Conservation (phyloP, 805 yeast species). For the Isabelozyma pseudorhagii region DNA sequence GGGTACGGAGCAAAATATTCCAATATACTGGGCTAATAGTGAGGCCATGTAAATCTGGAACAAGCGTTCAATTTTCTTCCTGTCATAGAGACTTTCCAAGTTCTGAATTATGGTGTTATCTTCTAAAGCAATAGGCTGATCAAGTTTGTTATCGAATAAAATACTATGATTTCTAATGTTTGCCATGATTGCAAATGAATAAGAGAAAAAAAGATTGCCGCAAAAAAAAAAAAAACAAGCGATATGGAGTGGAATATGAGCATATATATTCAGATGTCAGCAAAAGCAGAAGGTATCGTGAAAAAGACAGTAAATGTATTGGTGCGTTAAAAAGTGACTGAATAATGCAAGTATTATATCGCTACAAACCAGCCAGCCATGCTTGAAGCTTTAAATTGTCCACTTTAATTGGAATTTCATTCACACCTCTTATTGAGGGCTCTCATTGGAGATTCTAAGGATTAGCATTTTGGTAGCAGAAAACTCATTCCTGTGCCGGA, state of each 20-base stretch:
- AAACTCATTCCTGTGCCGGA: neutral
- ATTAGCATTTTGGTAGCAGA: too few species aligned
- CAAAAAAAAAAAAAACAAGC: neutral
- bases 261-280: too few species aligned
- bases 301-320: too few species aligned
- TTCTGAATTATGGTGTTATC: slow-evolving; percentile 7
- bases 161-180: slow-evolving; percentile 9
- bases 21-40: slow-evolving; percentile 26
- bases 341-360: too few species aligned
- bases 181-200: neutral
- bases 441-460: too few species aligned
- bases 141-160: slow-evolving; percentile 13
- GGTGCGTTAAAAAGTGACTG: too few species aligned
- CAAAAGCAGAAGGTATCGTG: too few species aligned
- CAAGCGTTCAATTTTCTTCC: slow-evolving; percentile 5
- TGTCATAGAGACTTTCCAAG: slow-evolving; percentile 13
- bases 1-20: slow-evolving; percentile 28
- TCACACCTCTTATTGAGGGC: too few species aligned
- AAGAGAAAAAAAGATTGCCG: neutral
- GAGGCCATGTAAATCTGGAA: slow-evolving; percentile 16
- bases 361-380: too few species aligned
- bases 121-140: slow-evolving; percentile 9
- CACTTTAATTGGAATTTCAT: too few species aligned
- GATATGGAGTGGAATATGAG: too few species aligned
- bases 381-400: too few species aligned